Evolutionary conservation across 305 asterid genomes (phyloP).

Genomic region (Plantago rigida): DNA sequence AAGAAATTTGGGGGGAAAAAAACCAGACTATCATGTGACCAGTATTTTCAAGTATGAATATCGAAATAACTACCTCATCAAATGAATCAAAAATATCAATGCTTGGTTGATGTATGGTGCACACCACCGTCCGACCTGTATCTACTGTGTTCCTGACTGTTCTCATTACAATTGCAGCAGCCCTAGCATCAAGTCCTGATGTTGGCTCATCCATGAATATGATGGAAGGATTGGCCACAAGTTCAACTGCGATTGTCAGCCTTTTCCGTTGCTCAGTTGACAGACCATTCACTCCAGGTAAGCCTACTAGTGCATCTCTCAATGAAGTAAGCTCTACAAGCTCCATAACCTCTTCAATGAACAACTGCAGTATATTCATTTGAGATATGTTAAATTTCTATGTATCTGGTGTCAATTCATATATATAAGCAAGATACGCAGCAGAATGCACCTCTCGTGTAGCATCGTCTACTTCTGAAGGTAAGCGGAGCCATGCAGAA

Average conservation of each 20-base stretch:
- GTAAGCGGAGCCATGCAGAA: conserved; percentile 85
- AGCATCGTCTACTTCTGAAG: conserved; percentile 53
- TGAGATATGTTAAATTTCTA: conserved; percentile 3
- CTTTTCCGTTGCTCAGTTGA: conserved; percentile 46
- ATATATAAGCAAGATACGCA: background rate
- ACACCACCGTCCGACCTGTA: conserved; percentile 43
- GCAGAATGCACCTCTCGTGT: conserved; percentile 43
- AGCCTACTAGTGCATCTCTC: conserved; percentile 38
- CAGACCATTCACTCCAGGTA: conserved; percentile 46
- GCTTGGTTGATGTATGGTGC: conserved; percentile 48
- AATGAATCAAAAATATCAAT: conserved; percentile 45
- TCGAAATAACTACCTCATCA: conserved; percentile 35
- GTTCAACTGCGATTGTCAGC: conserved; percentile 42
- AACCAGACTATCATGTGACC: background rate
- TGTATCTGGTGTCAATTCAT: background rate
- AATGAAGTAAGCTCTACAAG: conserved; percentile 35
- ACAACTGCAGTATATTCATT: conserved; percentile 36
- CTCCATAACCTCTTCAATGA: conserved; percentile 53
- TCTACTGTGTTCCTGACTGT: conserved; percentile 42
- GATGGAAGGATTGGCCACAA: conserved; percentile 42
- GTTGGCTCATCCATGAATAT: conserved; percentile 55
- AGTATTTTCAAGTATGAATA: background rate
- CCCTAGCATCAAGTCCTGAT: conserved; percentile 47
- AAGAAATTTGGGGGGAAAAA: background rate
- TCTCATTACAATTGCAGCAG: conserved; percentile 48